Evolutionary conservation across 2,329 filamentous ascomycete genomes (phyloP).

Genomic region (Blumeriella jaapii): DNA sequence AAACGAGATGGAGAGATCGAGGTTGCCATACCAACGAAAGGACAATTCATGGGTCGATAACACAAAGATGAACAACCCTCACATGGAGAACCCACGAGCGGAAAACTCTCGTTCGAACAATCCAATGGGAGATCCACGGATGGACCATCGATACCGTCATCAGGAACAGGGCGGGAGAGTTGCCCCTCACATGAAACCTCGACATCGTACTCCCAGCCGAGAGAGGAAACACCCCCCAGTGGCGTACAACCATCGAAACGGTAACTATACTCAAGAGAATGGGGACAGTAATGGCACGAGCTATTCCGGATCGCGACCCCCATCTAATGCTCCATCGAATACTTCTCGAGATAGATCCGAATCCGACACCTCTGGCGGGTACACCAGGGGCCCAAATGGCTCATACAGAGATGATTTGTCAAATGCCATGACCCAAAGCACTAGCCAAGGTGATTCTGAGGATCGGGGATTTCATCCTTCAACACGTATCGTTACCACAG

Average conservation of each 20-base stretch:
- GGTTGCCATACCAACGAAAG: conserved; percentile 1
- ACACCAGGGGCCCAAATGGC: conserved; percentile 25
- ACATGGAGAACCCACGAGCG: conserved; percentile 1
- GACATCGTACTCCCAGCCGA: conserved; percentile 18
- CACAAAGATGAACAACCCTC: background rate
- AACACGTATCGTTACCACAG: conserved; percentile 13
- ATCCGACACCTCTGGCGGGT: conserved; percentile 21
- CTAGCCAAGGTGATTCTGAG: conserved; percentile 16
- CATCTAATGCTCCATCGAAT: conserved; percentile 12
- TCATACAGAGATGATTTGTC: conserved; percentile 24
- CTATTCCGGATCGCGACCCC: conserved; percentile 20
- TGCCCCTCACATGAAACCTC: conserved; percentile 16
- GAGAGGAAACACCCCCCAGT: conserved; percentile 23
- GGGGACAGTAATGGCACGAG: conserved; percentile 15
- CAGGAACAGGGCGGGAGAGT: conserved; percentile 14
- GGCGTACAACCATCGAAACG: conserved; percentile 14
- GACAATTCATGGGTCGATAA: conserved; percentile 4
- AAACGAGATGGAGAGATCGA: conserved; percentile 8
- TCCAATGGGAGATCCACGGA: conserved; percentile 1
- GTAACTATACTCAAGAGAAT: conserved; percentile 13
- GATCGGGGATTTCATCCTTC: conserved; percentile 17
- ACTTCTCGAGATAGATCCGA: conserved; percentile 24
- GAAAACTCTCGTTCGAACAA: background rate
- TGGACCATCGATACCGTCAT: conserved; percentile 4
- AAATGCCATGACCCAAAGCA: conserved; percentile 21